These are phyloP conservation scores for Phaeophleospora eucalypticola DNA, from an alignment of 2,329 filamentous ascomycete genomes.

Conservation along the genomic window DNA sequence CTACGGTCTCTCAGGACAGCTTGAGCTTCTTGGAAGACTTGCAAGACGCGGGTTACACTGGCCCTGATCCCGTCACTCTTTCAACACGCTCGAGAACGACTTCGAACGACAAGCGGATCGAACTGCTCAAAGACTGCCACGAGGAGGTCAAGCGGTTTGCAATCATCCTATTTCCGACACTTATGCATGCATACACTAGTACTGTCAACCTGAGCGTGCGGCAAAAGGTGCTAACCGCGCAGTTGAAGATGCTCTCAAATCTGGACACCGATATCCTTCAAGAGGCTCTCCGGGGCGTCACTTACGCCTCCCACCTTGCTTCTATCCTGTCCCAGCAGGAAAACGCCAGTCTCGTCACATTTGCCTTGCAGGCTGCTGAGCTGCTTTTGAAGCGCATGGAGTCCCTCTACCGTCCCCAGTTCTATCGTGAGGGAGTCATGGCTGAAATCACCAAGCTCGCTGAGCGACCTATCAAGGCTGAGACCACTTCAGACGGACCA, in stretches of 20 bases:
- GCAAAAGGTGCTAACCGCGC: constrained; percentile 91
- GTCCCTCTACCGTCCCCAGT: constrained; percentile 88
- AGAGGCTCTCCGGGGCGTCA: constrained; percentile 79
- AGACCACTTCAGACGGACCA: constrained; percentile 10
- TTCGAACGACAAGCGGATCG: constrained; percentile 74
- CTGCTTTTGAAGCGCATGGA: constrained; percentile 79
- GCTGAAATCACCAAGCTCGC: constrained; percentile 82
- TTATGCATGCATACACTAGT: constrained; percentile 95
- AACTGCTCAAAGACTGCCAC: constrained; percentile 77
- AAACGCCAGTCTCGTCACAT: constrained; percentile 79
- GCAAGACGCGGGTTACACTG: constrained; percentile 46
- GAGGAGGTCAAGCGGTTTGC: constrained; percentile 85
- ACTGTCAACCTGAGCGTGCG: constrained; percentile 93
- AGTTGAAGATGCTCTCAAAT: constrained; percentile 96
- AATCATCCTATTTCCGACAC: constrained; percentile 84
- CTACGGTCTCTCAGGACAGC: constrained; percentile 61
- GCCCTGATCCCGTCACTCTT: constrained; percentile 42
- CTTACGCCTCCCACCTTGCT: constrained; percentile 92
- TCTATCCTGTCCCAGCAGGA: constrained; percentile 95
- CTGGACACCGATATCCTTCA: constrained; percentile 79
- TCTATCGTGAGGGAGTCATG: constrained; percentile 95
- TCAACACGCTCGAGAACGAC: constrained; percentile 50
- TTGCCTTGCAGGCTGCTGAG: constrained; percentile 83
- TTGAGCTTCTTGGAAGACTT: constrained; percentile 51
- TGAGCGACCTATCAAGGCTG: constrained; percentile 35